Conservation (phyloP, 75 land plant species). For the Gnetum montanum region DNA sequence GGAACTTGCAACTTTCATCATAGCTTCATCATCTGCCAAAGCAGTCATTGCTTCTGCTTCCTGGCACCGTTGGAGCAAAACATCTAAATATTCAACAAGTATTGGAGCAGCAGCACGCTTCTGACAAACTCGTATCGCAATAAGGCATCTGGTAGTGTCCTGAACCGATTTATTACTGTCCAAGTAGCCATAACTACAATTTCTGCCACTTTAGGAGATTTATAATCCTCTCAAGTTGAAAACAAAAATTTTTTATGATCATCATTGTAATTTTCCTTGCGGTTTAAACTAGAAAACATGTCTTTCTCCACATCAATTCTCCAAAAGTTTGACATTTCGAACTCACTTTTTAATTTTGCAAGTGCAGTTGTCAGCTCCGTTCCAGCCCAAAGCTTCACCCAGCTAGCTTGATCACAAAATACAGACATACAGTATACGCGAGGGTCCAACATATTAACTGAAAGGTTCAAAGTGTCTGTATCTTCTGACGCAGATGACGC, state of each 20-base stretch:
- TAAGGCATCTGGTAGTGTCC: conserved; percentile 49
- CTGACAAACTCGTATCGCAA: conserved; percentile 46
- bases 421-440: conserved; percentile 47
- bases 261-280: not conserved
- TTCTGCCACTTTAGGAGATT: conserved; percentile 55
- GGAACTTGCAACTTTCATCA: conserved; percentile 55
- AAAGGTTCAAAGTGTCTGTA: conserved; percentile 24
- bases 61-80: conserved; percentile 64
- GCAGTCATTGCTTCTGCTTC: conserved; percentile 92
- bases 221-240: conserved; percentile 37
- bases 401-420: conserved; percentile 78
- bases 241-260: conserved; percentile 7
- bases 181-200: conserved; percentile 33
- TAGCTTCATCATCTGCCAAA: conserved; percentile 67
- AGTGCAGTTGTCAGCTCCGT: conserved; percentile 61
- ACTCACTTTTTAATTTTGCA: conserved; percentile 40
- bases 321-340: conserved; percentile 63
- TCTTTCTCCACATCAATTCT: conserved; percentile 10
- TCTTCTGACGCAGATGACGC: conserved; percentile 29
- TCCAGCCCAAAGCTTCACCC: conserved; percentile 91
- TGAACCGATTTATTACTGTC: conserved; percentile 56
- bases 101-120: conserved; percentile 42
- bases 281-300: not conserved
- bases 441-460: conserved; percentile 9
- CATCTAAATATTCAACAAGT: conserved; percentile 38